phyloP scores from a whole-genome alignment of 2,329 filamentous ascomycete species.

The Pseudogymnoascus sp. region DNA sequence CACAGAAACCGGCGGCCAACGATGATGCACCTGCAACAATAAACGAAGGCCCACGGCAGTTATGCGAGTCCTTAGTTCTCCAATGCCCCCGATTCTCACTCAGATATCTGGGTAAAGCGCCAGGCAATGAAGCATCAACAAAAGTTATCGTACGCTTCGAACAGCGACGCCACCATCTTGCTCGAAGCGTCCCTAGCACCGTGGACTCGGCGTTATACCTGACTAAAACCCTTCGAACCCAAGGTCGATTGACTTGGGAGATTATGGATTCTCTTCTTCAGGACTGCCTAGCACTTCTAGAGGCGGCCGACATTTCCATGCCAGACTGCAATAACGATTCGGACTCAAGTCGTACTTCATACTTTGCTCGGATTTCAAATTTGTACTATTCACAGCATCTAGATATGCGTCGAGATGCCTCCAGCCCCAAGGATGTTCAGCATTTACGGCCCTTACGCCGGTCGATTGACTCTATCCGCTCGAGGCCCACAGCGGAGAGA shows the following conservation, averaged over 20 bases:
- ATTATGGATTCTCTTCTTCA: conserved; percentile 49
- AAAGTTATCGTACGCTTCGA: conserved; percentile 57
- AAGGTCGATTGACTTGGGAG: conserved; percentile 44
- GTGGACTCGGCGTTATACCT: conserved; percentile 56
- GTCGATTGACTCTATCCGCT: conserved; percentile 56
- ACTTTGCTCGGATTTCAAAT: conserved; percentile 62
- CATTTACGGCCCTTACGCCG: conserved; percentile 52
- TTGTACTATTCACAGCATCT: conserved; percentile 61
- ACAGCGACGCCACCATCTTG: conserved; percentile 43
- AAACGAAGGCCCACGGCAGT: conserved; percentile 24
- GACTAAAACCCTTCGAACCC: conserved; percentile 45
- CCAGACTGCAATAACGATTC: conserved; percentile 10
- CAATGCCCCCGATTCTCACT: conserved; percentile 53
- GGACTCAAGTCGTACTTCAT: conserved; percentile 34
- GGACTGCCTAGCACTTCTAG: conserved; percentile 48
- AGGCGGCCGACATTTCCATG: conserved; percentile 37
- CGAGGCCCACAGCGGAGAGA: conserved; percentile 47
- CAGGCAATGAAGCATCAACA: conserved; percentile 42
- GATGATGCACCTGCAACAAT: conserved; percentile 1
- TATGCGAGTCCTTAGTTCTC: conserved; percentile 50
- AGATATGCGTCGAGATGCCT: conserved; percentile 39
- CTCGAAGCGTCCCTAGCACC: conserved; percentile 46
- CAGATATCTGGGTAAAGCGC: conserved; percentile 55
- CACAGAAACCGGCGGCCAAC: conserved; percentile 21
- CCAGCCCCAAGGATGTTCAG: conserved; percentile 35